A percentile compares a stretch with the other conserved stretches of the same genome.
phyloP scores from a whole-genome alignment of 805 yeast genomes.

The Zygoascus bituminiphila region DNA sequence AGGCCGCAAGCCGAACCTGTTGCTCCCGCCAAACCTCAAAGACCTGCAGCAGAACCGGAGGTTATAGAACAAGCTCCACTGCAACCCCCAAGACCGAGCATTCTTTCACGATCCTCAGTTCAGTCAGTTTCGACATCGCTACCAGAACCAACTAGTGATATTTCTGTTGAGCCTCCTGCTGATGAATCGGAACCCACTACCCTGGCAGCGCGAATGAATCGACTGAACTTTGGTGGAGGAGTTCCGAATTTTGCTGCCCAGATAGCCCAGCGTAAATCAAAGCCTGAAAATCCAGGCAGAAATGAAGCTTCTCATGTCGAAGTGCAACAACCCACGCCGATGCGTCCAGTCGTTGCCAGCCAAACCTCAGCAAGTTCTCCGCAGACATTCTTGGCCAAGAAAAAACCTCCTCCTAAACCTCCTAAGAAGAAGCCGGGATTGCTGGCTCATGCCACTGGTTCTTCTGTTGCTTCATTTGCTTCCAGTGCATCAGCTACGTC shows the following conservation, averaged over 20 bases:
- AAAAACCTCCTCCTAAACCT: constrained; percentile 20
- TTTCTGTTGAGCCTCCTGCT: no score
- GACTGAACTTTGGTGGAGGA: not conserved
- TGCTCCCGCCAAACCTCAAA: not conserved
- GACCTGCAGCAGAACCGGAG: not conserved
- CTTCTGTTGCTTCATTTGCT: not conserved
- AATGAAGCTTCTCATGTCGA: not conserved
- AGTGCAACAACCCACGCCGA: not conserved
- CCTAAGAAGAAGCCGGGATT: constrained; percentile 20
- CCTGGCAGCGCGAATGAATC: not conserved
- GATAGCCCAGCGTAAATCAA: constrained; percentile 21
- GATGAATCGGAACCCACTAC: not conserved
- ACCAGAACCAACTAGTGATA: no score
- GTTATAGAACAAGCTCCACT: not conserved
- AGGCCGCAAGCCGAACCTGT: no score
- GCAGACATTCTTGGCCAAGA: constrained; percentile 9
- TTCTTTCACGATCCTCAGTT: no score
- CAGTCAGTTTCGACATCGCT: not conserved
- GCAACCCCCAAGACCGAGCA: not conserved
- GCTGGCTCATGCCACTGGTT: not conserved
- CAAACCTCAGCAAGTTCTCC: constrained; percentile 4
- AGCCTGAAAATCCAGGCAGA: constrained; percentile 8
- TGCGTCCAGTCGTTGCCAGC: constrained; percentile 11
- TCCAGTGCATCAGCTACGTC: not conserved
- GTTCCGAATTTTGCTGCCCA: constrained; percentile 29